Conservation (phyloP, 1,284 basidiomycete species). For the Marasmius tenuissimus region DNA sequence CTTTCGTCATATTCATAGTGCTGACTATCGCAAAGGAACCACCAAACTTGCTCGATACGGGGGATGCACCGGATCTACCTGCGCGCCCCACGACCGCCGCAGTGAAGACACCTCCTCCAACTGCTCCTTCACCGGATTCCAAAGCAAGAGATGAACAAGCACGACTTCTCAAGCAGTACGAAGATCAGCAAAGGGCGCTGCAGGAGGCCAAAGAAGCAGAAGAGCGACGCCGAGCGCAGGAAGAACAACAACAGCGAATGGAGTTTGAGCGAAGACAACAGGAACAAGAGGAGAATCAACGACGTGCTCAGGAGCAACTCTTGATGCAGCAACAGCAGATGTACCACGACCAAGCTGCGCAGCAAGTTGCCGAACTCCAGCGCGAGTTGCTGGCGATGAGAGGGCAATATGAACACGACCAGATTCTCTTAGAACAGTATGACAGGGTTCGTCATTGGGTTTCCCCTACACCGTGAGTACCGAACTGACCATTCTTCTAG, state of each 20-base stretch:
- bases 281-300: conserved; percentile 87
- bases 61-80: conserved; percentile 84
- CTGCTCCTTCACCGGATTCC: conserved; percentile 69
- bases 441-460: too few species aligned
- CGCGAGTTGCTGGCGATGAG: conserved; percentile 91
- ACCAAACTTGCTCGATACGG: conserved; percentile 86
- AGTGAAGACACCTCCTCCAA: conserved; percentile 58
- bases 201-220: conserved; percentile 82
- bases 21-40: conserved; percentile 67
- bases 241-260: conserved; percentile 79
- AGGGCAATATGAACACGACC: conserved; percentile 97
- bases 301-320: conserved; percentile 87
- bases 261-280: conserved; percentile 92
- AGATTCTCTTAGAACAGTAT: conserved; percentile 97
- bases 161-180: conserved; percentile 94
- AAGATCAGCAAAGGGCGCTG: conserved; percentile 89
- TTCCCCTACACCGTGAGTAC: conserved; percentile 36
- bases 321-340: conserved; percentile 78
- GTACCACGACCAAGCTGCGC: conserved; percentile 68
- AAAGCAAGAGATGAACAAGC: conserved; percentile 91
- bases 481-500: conserved; percentile 36
- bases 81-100: conserved; percentile 74
- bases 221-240: conserved; percentile 75
- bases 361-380: conserved; percentile 80
- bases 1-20: not conserved